A percentile compares a stretch with the other conserved stretches of the same genome.
phyloP scores from a whole-genome alignment of 2,329 filamentous ascomycete genomes.

The Cytospora paraplurivora region DNA sequence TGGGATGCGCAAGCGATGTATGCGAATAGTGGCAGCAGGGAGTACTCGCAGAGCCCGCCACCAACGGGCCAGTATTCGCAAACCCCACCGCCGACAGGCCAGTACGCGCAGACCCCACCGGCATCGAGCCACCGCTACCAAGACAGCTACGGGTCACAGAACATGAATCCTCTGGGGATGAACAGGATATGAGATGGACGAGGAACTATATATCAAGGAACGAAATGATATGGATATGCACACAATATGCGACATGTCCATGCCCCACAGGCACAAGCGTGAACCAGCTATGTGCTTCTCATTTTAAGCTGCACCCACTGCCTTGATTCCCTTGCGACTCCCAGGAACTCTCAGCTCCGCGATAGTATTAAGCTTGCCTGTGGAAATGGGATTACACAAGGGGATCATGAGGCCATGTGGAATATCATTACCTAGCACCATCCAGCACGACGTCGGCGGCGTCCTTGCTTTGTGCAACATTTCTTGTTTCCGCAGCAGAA shows the following conservation, averaged over 20 bases:
- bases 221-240: slow-evolving; percentile 8
- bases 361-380: neutral
- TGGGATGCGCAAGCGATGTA: slow-evolving; percentile 50
- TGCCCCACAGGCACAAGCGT: neutral
- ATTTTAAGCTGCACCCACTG: slow-evolving; percentile 2
- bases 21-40: slow-evolving; percentile 34
- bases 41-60: slow-evolving; percentile 24
- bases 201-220: slow-evolving; percentile 18
- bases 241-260: slow-evolving; percentile 16
- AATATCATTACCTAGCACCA: neutral
- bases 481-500: neutral
- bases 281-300: slow-evolving; percentile 15
- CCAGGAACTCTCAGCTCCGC: neutral
- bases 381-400: neutral
- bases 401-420: neutral
- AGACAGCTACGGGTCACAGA: slow-evolving; percentile 33
- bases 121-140: slow-evolving; percentile 32
- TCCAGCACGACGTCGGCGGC: slow-evolving; percentile 1
- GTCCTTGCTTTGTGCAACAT: neutral
- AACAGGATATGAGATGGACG: slow-evolving; percentile 50
- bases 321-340: neutral
- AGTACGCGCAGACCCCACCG: slow-evolving; percentile 30
- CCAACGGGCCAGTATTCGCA: slow-evolving; percentile 20
- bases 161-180: slow-evolving; percentile 59
- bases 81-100: slow-evolving; percentile 31